Percentiles rank a stretch among this genome's conserved stretches.
Conservation (phyloP, 345 rosid genomes). For the Microthlaspi erraticum region DNA sequence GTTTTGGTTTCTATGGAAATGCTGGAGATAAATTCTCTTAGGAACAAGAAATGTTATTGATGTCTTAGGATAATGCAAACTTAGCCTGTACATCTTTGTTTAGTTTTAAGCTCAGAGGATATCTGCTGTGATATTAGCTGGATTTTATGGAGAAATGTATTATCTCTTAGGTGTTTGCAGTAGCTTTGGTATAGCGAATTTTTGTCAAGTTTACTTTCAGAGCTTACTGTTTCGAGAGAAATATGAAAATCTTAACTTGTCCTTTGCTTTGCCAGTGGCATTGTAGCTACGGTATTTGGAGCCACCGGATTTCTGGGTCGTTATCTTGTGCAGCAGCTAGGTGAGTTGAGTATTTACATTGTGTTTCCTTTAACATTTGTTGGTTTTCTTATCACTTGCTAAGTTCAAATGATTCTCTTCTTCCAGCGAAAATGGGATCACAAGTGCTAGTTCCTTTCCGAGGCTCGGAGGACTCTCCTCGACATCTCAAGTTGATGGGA, state of each 20-base stretch:
- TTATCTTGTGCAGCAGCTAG: constrained; percentile 97
- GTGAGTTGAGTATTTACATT: constrained; percentile 53
- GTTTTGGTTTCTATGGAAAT: background rate
- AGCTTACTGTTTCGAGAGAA: background rate
- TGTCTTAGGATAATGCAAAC: background rate
- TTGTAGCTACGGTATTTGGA: constrained; percentile 95
- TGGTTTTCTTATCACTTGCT: background rate
- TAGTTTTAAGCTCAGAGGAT: background rate
- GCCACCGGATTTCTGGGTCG: constrained; percentile 99
- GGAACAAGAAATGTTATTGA: constrained; percentile 4
- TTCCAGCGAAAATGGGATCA: constrained; percentile 92
- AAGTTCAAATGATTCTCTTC: constrained; percentile 4
- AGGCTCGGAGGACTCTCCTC: constrained; percentile 87
- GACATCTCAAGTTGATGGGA: constrained; percentile 99
- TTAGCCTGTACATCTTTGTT: constrained; percentile 13
- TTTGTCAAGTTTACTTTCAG: constrained; percentile 8
- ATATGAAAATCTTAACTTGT: background rate
- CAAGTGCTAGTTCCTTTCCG: constrained; percentile 98
- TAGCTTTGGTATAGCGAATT: constrained; percentile 11
- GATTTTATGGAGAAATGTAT: background rate
- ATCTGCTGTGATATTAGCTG: background rate
- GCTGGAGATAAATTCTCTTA: constrained; percentile 1
- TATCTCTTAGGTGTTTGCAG: background rate
- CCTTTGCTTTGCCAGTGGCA: constrained; percentile 63
- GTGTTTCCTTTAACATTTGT: constrained; percentile 11